Evolutionary conservation across 805 yeast species (phyloP).

Genomic region (Tetrapisispora pingtungensis): DNA sequence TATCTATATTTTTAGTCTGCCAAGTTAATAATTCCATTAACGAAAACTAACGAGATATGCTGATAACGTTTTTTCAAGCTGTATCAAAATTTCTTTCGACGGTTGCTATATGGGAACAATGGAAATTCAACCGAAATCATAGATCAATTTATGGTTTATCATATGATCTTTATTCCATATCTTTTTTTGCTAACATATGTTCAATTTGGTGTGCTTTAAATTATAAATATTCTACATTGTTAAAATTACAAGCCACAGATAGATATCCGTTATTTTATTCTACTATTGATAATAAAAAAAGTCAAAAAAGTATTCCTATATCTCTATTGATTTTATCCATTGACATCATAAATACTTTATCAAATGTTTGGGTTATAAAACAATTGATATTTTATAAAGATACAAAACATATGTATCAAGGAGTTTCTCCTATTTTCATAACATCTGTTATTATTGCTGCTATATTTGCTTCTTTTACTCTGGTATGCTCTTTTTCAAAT

Average conservation of each 20-base stretch:
- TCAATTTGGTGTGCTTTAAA: conserved; percentile 19
- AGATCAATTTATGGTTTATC: conserved; percentile 33
- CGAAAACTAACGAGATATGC: background rate
- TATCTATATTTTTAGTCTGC: too few species aligned
- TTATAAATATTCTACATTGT: conserved; percentile 18
- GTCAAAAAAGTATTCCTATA: conserved; percentile 13
- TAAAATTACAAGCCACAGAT: conserved; percentile 18
- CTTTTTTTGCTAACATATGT: conserved; percentile 7
- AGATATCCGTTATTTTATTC: conserved; percentile 31
- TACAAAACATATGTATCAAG: conserved; percentile 32
- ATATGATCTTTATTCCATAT: conserved; percentile 25
- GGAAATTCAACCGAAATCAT: conserved; percentile 20
- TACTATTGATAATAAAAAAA: background rate
- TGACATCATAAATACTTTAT: conserved; percentile 10
- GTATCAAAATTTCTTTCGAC: conserved; percentile 5
- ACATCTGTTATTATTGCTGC: conserved; percentile 2
- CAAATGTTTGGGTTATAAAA: conserved; percentile 14
- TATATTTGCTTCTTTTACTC: conserved; percentile 12
- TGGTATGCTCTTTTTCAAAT: conserved; percentile 13
- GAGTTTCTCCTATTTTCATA: conserved; percentile 22
- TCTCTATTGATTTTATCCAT: conserved; percentile 13
- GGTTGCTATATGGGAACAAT: conserved; percentile 16
- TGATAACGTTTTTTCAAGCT: conserved; percentile 6
- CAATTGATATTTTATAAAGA: conserved; percentile 24
- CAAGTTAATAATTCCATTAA: too few species aligned